Percentiles rank a stretch among this genome's conserved stretches.
Conservation (phyloP, 768 basidiomycete genomes). For the Lactarius quietus region DNA sequence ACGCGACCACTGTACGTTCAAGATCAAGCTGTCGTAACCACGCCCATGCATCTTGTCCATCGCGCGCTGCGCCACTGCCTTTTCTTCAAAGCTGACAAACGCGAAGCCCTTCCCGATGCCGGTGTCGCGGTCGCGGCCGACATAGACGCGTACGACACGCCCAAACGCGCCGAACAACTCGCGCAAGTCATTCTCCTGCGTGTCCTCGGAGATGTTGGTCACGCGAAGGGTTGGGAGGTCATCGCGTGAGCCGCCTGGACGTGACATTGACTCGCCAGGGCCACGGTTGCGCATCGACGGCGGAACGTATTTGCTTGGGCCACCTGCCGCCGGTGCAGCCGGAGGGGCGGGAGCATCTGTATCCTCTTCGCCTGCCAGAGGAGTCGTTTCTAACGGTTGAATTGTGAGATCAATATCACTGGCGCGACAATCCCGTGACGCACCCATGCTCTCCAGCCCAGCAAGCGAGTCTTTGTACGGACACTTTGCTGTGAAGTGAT, state of each 20-base stretch:
- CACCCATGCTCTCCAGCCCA: conserved; percentile 60
- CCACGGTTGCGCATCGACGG: conserved; percentile 28
- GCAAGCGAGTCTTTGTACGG: conserved; percentile 95
- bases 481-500: conserved; percentile 97
- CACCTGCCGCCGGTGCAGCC: conserved; percentile 19
- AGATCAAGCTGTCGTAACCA: conserved; percentile 90
- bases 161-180: conserved; percentile 89
- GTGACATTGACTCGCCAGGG: conserved; percentile 27
- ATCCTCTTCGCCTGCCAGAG: conserved; percentile 37
- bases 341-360: conserved; percentile 31
- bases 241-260: conserved; percentile 57
- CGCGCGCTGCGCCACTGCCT: conserved; percentile 74
- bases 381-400: conserved; percentile 36
- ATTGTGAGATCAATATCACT: conserved; percentile 11
- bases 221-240: conserved; percentile 96
- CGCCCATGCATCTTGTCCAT: conserved; percentile 89
- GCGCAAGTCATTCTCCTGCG: conserved; percentile 89
- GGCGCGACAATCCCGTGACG: conserved; percentile 24
- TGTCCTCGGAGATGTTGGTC: conserved; percentile 95
- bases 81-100: conserved; percentile 92
- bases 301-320: conserved; percentile 27
- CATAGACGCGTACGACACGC: conserved; percentile 83
- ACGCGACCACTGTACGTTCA: conserved; percentile 65
- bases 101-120: conserved; percentile 96
- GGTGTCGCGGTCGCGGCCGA: conserved; percentile 92